Evolutionary conservation across 805 yeast species (phyloP), one percentile per base, ranked within the genome.

Genomic region (Jamesozyma lodderae): DNA sequence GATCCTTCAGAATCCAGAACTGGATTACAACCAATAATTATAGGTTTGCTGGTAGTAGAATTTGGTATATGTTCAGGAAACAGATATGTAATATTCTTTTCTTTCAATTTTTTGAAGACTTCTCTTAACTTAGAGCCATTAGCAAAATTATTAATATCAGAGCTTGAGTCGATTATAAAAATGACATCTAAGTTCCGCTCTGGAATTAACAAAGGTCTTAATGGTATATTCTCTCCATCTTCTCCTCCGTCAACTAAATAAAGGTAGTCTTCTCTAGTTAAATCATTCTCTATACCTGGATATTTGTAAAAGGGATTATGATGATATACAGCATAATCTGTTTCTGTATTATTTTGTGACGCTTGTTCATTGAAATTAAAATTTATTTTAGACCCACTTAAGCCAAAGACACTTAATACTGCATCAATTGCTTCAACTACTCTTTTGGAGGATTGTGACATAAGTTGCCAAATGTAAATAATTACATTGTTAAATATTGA

Each of bases 181-280:
- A 82, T 63, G 11, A 77, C 65, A 53, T 83, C 92, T 16, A 80
- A 64, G 15, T 65, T 57, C 45, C 92, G 67, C 32, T 72, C 71
- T 5, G 75, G 73, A 46, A 79, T 81, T 20, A 81, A 50, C 36
- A 83, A 65, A 2, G 90, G 84, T 22, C 70, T 62, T 27, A 79
- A 57, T 0, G 94, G 92, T 14, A 83, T 66, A 50, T 81, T 81
- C 57, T 81, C 86, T 7, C 68, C 66, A 55, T 82, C 90, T 55
- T 79, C 85, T 23, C 92, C 94, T 31, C 94, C 94, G 53, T 83
- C 94, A 22, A 75, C 85, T 42, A 83, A 46, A 41, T 60, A 64
- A n/a, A 67, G 41, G 28, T 54, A 56, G 38, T 58, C 58, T 2
- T 62, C 52, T 3, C 48, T 38, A 17, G 60, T 54, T 25, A 52